These are phyloP conservation scores for Umbilicus rupestris DNA, from an alignment of 164 flowering plant genomes.

Conservation along the genomic window DNA sequence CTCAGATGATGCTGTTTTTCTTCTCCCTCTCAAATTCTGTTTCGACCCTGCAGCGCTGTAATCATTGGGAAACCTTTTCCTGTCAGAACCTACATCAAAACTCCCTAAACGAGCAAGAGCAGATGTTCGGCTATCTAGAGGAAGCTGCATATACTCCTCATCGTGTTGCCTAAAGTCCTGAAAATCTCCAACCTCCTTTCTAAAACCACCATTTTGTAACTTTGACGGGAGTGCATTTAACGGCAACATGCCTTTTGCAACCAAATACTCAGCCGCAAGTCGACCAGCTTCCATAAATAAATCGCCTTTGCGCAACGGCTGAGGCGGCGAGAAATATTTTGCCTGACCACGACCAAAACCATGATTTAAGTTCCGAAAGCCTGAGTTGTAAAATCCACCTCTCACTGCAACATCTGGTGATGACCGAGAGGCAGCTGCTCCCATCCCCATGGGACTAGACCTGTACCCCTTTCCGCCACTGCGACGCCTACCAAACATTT, in stretches of 20 bases:
- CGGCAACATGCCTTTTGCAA: conserved; percentile 68
- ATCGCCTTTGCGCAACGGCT: conserved; percentile 33
- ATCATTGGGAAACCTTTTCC: conserved; percentile 42
- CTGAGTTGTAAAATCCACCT: conserved; percentile 41
- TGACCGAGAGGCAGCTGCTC: conserved; percentile 28
- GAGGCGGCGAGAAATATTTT: conserved; percentile 23
- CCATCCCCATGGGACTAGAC: conserved; percentile 42
- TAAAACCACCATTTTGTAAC: conserved; percentile 40
- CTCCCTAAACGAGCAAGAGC: conserved; percentile 46
- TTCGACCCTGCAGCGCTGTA: conserved; percentile 20
- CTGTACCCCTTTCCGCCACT: conserved; percentile 59
- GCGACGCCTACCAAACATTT: conserved; percentile 60
- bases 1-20: conserved; percentile 33
- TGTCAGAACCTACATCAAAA: conserved; percentile 34
- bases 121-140: conserved; percentile 39
- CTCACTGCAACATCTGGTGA: conserved; percentile 42
- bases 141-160: conserved; percentile 20
- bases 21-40: conserved; percentile 37
- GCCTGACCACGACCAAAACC: conserved; percentile 38
- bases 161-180: conserved; percentile 19
- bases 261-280: conserved; percentile 85
- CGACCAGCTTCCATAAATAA: conserved; percentile 86
- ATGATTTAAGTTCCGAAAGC: conserved; percentile 36
- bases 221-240: conserved; percentile 42
- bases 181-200: conserved; percentile 30